A percentile compares a stretch with the other conserved stretches of the same genome.
Evolutionary conservation across 805 yeast species (phyloP).

Genomic region (Metschnikowia bowlesiae): DNA sequence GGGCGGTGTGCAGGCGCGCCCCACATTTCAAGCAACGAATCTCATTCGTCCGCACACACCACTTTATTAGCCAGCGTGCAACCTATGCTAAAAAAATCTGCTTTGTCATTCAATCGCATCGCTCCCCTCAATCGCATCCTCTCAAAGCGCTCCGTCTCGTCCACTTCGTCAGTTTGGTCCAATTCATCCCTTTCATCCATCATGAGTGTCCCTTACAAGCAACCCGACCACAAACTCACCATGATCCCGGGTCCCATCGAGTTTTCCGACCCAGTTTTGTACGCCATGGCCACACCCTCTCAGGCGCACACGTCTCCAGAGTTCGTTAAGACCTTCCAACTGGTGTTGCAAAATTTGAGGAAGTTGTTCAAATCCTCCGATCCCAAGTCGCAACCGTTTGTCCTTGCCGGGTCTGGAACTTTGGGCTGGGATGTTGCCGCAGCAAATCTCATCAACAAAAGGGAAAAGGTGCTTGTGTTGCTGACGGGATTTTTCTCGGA

Average conservation of each 20-base stretch:
- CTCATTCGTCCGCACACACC: constrained; percentile 1
- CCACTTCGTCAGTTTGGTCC: no score
- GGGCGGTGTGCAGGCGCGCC: constrained; percentile 1
- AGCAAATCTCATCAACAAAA: constrained; percentile 58
- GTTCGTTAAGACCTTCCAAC: constrained; percentile 69
- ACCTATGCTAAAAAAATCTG: neutral
- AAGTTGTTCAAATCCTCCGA: constrained; percentile 67
- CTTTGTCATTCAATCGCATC: neutral
- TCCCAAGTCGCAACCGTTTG: constrained; percentile 69
- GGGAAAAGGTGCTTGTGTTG: constrained; percentile 73
- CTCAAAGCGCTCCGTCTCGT: neutral
- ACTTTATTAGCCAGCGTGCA: neutral
- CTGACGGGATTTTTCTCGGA: constrained; percentile 91
- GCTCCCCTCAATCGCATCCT: neutral
- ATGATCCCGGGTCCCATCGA: constrained; percentile 87
- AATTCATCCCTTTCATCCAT: neutral
- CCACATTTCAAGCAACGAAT: neutral
- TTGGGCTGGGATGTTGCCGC: constrained; percentile 92
- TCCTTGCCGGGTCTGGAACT: constrained; percentile 88
- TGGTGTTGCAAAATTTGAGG: constrained; percentile 63
- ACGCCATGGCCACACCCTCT: constrained; percentile 78
- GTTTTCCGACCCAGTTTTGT: constrained; percentile 72
- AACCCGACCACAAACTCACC: constrained; percentile 42
- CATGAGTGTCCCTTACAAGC: constrained; percentile 37
- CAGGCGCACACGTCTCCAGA: constrained; percentile 89